phyloP scores from a whole-genome alignment of 2,329 filamentous ascomycete species.

The Sporothrix euskadiensis region DNA sequence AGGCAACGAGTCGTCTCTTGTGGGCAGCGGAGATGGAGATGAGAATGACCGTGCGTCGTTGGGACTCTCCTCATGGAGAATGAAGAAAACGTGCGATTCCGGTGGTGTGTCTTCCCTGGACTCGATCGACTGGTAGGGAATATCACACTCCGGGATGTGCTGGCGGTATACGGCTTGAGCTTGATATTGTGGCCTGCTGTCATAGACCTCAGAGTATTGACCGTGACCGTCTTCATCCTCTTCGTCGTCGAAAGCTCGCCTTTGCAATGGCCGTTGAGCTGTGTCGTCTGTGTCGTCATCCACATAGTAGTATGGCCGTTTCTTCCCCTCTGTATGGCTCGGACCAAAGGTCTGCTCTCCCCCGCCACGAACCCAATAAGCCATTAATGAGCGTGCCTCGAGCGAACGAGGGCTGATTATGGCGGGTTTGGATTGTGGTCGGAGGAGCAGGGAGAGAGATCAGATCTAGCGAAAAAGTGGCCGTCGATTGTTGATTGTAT shows the following conservation, averaged over 20 bases:
- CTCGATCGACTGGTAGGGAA: constrained; percentile 28
- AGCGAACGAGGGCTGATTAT: constrained; percentile 1
- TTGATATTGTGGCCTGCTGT: not conserved
- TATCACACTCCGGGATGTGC: constrained; percentile 20
- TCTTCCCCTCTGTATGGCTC: not conserved
- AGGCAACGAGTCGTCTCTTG: not conserved
- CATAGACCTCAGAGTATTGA: not conserved
- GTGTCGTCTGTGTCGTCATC: constrained; percentile 3
- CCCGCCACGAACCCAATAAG: constrained; percentile 27
- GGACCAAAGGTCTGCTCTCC: constrained; percentile 18
- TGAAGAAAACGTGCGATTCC: constrained; percentile 20
- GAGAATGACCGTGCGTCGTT: not conserved
- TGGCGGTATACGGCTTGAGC: not conserved
- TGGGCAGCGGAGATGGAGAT: constrained; percentile 8
- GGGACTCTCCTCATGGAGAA: constrained; percentile 23
- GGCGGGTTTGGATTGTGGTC: constrained; percentile 16
- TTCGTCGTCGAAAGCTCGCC: not conserved
- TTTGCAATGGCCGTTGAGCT: not conserved
- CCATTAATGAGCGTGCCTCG: constrained; percentile 21
- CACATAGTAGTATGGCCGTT: constrained; percentile 20
- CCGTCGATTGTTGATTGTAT: not conserved
- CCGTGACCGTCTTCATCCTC: not conserved
- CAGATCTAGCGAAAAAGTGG: not conserved
- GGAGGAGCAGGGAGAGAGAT: constrained; percentile 14
- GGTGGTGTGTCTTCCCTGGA: constrained; percentile 9